A percentile compares a stretch with the other conserved stretches of the same genome.
Evolutionary conservation across 192 early-diverging fungal species (phyloP).

Genomic region (Cladochytrium replicatum): DNA sequence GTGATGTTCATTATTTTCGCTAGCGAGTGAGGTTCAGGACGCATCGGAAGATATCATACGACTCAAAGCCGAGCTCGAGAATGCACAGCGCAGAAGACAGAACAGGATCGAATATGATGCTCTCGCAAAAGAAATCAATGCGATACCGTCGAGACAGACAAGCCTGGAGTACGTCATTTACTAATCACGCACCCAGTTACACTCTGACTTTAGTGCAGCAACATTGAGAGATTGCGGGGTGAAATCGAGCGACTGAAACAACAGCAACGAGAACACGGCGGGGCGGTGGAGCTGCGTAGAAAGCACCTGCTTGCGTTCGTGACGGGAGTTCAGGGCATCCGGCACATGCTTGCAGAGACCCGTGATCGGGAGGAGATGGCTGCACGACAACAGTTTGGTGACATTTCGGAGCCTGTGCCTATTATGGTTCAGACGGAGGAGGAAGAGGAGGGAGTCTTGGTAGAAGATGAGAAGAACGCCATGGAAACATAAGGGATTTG

Average conservation of each 20-base stretch:
- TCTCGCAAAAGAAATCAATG: conserved; percentile 40
- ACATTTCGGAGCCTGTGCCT: too few species aligned
- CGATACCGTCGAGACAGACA: neutral
- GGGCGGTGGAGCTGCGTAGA: conserved; percentile 8
- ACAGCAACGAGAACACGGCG: too few species aligned
- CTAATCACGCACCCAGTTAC: conserved; percentile 11
- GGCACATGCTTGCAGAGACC: conserved; percentile 11
- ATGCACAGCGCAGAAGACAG: conserved; percentile 27
- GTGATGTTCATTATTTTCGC: neutral
- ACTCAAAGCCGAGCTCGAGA: conserved; percentile 31
- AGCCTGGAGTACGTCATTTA: neutral
- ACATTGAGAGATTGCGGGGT: neutral
- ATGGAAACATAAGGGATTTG: too few species aligned
- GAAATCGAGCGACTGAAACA: neutral
- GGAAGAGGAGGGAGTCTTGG: too few species aligned
- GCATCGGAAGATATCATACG: conserved; percentile 27
- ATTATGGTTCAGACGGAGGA: too few species aligned
- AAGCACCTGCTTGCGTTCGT: conserved; percentile 16
- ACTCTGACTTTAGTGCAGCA: conserved; percentile 1
- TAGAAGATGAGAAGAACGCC: too few species aligned
- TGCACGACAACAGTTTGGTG: too few species aligned
- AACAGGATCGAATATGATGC: conserved; percentile 48
- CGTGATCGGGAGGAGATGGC: conserved; percentile 2
- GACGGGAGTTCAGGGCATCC: conserved; percentile 14
- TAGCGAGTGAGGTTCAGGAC: conserved; percentile 23